phyloP scores from a whole-genome alignment of 2,329 filamentous ascomycete species.

The Tolypocladium album region DNA sequence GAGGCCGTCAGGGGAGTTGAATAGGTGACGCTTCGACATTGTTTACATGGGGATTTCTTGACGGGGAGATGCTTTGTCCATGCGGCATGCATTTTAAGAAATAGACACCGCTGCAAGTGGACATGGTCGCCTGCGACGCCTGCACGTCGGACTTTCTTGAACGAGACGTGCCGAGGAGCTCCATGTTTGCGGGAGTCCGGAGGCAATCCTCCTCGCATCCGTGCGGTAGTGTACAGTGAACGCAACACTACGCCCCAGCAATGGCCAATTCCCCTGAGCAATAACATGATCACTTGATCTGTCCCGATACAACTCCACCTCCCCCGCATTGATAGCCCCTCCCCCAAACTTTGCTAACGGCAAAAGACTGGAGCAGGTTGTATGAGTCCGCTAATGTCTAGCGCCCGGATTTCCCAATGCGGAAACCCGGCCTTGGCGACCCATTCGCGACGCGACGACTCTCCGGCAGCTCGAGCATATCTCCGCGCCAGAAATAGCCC shows the following conservation, averaged over 20 bases:
- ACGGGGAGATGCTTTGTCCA: not conserved
- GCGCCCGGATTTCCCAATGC: not conserved
- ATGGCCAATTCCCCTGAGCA: not conserved
- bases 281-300: not conserved
- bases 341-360: not conserved
- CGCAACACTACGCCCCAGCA: not conserved
- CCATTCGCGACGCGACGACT: not conserved
- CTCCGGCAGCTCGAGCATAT: not conserved
- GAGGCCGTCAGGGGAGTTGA: constrained; percentile 40
- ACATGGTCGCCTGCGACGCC: not conserved
- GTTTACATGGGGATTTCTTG: not conserved
- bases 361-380: not conserved
- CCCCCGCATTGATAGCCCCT: not conserved
- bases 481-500: not conserved
- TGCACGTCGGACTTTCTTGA: not conserved
- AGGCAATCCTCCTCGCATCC: not conserved
- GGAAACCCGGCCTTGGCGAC: not conserved
- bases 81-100: not conserved
- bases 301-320: not conserved
- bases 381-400: not conserved
- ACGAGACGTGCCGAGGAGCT: not conserved
- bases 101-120: not conserved
- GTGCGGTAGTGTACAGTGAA: not conserved
- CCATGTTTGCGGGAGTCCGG: not conserved
- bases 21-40: constrained; percentile 45